Percentiles rank a stretch among this genome's conserved stretches.
phyloP scores from a whole-genome alignment of 768 basidiomycete genomes.

The Kwoniella sp. region DNA sequence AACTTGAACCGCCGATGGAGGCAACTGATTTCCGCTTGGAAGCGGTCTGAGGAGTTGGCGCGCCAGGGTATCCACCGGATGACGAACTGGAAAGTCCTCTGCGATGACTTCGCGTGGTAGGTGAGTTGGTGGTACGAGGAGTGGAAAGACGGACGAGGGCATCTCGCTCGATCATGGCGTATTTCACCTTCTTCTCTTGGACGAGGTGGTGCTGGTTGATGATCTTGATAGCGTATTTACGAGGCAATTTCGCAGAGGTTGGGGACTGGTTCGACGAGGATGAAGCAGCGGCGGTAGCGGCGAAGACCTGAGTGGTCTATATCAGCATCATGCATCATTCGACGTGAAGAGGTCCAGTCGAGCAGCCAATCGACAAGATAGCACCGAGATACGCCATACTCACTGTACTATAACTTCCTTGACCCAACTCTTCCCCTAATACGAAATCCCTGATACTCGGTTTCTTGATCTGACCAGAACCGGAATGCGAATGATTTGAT shows the following conservation, averaged over 20 bases:
- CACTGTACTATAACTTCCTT: slow-evolving; percentile 56
- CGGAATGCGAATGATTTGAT: slow-evolving; percentile 20
- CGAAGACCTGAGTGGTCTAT: slow-evolving; percentile 28
- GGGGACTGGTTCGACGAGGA: slow-evolving; percentile 36
- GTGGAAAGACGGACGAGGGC: slow-evolving; percentile 51
- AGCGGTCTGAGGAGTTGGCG: slow-evolving; percentile 6
- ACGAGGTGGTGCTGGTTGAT: slow-evolving; percentile 56
- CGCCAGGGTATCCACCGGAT: slow-evolving; percentile 13
- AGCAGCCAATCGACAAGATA: no score
- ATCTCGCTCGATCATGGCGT: slow-evolving; percentile 56
- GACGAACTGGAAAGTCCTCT: slow-evolving; percentile 41
- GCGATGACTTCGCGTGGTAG: slow-evolving; percentile 28
- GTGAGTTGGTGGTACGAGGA: slow-evolving; percentile 28
- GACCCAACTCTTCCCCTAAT: slow-evolving; percentile 55
- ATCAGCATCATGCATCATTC: no score
- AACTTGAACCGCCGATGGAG: slow-evolving; percentile 13
- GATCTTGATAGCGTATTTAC: slow-evolving; percentile 56
- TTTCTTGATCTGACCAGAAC: slow-evolving; percentile 26
- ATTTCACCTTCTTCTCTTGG: slow-evolving; percentile 56
- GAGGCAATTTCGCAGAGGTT: slow-evolving; percentile 30
- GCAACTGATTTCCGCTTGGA: slow-evolving; percentile 24
- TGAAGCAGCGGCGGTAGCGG: slow-evolving; percentile 21
- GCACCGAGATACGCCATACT: slow-evolving; percentile 10
- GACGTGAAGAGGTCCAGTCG: no score
- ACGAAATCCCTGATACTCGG: slow-evolving; percentile 51